Conservation (phyloP, 2,329 filamentous ascomycete genomes). For the Tolypocladium guangdongense region DNA sequence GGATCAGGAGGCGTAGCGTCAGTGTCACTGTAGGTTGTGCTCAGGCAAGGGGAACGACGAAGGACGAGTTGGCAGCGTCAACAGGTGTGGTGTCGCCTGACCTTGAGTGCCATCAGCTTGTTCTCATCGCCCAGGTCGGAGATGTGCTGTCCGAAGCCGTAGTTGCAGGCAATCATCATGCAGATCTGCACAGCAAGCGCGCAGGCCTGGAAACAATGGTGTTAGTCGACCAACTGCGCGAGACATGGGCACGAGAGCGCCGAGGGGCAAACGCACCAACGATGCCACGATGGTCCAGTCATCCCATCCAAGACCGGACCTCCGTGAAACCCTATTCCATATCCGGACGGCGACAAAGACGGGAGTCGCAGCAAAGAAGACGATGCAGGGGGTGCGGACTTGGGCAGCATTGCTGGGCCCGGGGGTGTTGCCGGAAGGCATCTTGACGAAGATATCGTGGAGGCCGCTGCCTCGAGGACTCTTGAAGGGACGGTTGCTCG, state of each 20-base stretch:
- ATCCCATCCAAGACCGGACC: slow-evolving; percentile 27
- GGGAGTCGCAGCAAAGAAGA: slow-evolving; percentile 32
- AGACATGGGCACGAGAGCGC: background rate
- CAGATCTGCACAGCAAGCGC: slow-evolving; percentile 23
- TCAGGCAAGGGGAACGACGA: background rate
- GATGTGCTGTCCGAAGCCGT: slow-evolving; percentile 32
- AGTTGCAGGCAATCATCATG: slow-evolving; percentile 28
- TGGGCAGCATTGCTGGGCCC: slow-evolving; percentile 25
- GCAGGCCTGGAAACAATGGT: slow-evolving; percentile 16
- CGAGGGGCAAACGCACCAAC: slow-evolving; percentile 19
- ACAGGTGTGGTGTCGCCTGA: slow-evolving; percentile 2
- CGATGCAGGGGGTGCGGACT: slow-evolving; percentile 26
- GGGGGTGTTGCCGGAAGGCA: slow-evolving; percentile 11
- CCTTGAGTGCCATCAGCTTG: slow-evolving; percentile 25
- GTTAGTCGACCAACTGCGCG: background rate
- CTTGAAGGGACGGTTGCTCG: background rate
- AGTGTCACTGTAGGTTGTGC: background rate
- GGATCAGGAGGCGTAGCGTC: background rate
- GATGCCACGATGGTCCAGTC: slow-evolving; percentile 31
- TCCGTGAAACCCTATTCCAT: slow-evolving; percentile 26
- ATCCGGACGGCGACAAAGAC: slow-evolving; percentile 27
- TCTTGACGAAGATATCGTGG: background rate
- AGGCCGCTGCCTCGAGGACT: too few species aligned
- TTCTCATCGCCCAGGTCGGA: slow-evolving; percentile 20
- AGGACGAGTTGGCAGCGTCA: background rate